phyloP scores from a whole-genome alignment of 169 alveolate genomes.

The Cryptosporidium parvum region DNA sequence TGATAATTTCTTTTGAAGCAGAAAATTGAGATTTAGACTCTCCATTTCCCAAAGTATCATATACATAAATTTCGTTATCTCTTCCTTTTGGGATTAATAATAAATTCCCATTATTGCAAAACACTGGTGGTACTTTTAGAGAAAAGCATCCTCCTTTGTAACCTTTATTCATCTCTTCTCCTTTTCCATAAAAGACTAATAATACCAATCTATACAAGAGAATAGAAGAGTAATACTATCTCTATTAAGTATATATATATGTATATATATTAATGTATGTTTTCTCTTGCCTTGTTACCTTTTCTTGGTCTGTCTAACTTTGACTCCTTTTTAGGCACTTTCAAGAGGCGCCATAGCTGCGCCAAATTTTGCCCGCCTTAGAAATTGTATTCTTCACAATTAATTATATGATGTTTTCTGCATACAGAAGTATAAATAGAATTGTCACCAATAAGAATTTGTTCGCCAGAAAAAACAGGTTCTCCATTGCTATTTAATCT shows the following conservation, averaged over 20 bases:
- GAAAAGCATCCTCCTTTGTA: slow-evolving; percentile 69
- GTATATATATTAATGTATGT: background rate
- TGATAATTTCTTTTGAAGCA: slow-evolving; percentile 1
- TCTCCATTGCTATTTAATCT: slow-evolving; percentile 26
- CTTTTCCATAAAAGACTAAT: background rate
- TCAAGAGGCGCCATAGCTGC: background rate
- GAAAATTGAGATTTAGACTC: background rate
- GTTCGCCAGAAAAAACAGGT: slow-evolving; percentile 30
- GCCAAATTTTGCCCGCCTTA: background rate
- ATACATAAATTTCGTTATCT: slow-evolving; percentile 10
- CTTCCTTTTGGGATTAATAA: slow-evolving; percentile 58
- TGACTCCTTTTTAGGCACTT: slow-evolving; percentile 15
- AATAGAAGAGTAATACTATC: background rate
- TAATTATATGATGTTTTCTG: slow-evolving; percentile 39
- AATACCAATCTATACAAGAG: slow-evolving; percentile 1
- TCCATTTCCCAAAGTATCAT: slow-evolving; percentile 55
- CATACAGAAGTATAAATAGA: slow-evolving; percentile 48
- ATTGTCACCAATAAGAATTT: slow-evolving; percentile 51
- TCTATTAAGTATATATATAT: slow-evolving; percentile 1
- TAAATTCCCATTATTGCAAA: slow-evolving; percentile 42
- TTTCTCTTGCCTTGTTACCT: slow-evolving; percentile 15
- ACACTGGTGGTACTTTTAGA: slow-evolving; percentile 63
- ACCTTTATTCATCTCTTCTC: slow-evolving; percentile 24
- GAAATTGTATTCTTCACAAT: background rate
- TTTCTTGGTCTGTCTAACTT: slow-evolving; percentile 28